These are phyloP conservation scores for Leccinellum rugosiceps DNA, from an alignment of 768 basidiomycete genomes.

Conservation along the genomic window DNA sequence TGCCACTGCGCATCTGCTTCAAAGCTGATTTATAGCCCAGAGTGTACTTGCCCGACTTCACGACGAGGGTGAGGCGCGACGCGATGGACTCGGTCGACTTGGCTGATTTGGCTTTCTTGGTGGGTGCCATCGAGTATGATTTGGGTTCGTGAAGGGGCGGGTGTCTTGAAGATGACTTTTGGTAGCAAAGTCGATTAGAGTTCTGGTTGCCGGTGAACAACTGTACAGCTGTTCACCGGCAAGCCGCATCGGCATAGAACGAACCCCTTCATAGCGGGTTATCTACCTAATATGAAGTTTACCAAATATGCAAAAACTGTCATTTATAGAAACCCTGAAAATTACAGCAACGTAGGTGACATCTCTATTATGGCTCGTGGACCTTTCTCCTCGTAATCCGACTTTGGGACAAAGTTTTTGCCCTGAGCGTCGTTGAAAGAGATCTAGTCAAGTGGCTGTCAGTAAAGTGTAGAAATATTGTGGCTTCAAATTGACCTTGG, in stretches of 20 bases:
- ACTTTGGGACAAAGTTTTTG: constrained; percentile 74
- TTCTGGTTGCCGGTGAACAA: constrained; percentile 18
- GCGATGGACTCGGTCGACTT: constrained; percentile 94
- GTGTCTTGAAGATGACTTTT: too few relatives aligned
- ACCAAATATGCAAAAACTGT: background rate
- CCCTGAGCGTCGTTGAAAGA: constrained; percentile 67
- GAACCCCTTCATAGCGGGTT: background rate
- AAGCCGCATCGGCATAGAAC: background rate
- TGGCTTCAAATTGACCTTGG: constrained; percentile 53
- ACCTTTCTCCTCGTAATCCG: constrained; percentile 70
- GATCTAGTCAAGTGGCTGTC: constrained; percentile 42
- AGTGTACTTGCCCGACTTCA: constrained; percentile 97
- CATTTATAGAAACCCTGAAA: background rate
- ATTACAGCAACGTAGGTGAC: constrained; percentile 67
- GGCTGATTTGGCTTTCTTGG: constrained; percentile 91
- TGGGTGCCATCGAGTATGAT: constrained; percentile 75
- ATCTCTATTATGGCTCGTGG: constrained; percentile 75
- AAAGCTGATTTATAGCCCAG: constrained; percentile 98
- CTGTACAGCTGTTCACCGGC: constrained; percentile 29
- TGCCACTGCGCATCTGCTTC: constrained; percentile 97
- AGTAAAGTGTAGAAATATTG: background rate
- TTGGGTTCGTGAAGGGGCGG: constrained; percentile 14
- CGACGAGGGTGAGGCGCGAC: constrained; percentile 89
- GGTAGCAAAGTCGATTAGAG: constrained; percentile 4
- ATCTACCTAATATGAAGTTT: background rate